Evolutionary conservation across 2,329 filamentous ascomycete species (phyloP).

Genomic region (Aspergillus unguis): DNA sequence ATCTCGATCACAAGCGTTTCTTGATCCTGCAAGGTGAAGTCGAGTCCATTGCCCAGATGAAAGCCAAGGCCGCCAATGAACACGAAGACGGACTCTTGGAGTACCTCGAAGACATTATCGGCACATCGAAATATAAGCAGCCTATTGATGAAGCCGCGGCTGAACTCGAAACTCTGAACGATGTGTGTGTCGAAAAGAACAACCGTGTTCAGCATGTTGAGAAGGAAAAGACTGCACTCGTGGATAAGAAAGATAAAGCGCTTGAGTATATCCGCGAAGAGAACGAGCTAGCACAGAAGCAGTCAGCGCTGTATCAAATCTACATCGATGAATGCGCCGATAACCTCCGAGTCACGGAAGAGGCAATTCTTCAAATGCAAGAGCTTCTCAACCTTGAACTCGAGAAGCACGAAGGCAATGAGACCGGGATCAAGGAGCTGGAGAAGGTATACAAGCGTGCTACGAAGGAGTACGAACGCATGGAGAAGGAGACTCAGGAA

Average conservation of each 20-base stretch:
- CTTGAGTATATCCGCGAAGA: slow-evolving; percentile 85
- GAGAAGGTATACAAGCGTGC: slow-evolving; percentile 80
- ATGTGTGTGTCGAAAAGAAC: slow-evolving; percentile 92
- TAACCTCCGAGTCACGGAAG: slow-evolving; percentile 82
- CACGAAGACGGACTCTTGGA: slow-evolving; percentile 95
- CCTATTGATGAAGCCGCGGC: slow-evolving; percentile 91
- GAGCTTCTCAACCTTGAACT: slow-evolving; percentile 80
- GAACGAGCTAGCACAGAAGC: slow-evolving; percentile 85
- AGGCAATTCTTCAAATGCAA: slow-evolving; percentile 88
- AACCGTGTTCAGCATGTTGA: slow-evolving; percentile 95
- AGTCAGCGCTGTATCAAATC: slow-evolving; percentile 88
- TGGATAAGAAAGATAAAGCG: slow-evolving; percentile 96
- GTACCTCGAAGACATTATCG: slow-evolving; percentile 97
- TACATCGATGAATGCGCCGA: slow-evolving; percentile 85
- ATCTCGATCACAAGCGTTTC: slow-evolving; percentile 97
- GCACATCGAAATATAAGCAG: slow-evolving; percentile 96
- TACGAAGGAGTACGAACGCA: slow-evolving; percentile 75
- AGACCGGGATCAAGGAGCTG: slow-evolving; percentile 84
- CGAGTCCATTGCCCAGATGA: slow-evolving; percentile 99
- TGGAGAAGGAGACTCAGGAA: slow-evolving; percentile 76
- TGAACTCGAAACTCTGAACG: slow-evolving; percentile 89
- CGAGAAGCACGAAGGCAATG: slow-evolving; percentile 84
- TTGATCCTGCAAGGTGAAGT: slow-evolving; percentile 96
- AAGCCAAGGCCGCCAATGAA: slow-evolving; percentile 89
- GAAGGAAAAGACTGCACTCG: slow-evolving; percentile 88